Conservation (phyloP, 768 basidiomycete species). For the Mycena chlorophos region DNA sequence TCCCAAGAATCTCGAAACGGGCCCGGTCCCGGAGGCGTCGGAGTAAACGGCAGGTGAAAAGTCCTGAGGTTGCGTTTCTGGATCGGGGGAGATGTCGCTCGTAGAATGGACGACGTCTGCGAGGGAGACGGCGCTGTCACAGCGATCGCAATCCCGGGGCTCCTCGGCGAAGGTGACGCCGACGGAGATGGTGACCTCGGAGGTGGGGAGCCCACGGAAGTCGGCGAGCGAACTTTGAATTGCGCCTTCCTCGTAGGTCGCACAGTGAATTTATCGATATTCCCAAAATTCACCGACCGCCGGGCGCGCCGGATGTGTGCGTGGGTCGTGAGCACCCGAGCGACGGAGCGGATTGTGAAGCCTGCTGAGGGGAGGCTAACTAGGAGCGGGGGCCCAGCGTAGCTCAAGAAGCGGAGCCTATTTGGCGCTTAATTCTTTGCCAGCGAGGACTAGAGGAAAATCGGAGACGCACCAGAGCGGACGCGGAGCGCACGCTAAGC, state of each 20-base stretch:
- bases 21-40: slow-evolving; percentile 2
- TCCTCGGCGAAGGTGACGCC: no score
- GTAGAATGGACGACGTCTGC: neutral
- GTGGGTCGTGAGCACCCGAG: slow-evolving; percentile 13
- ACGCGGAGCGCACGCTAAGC: slow-evolving; percentile 6
- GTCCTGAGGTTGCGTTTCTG: slow-evolving; percentile 1
- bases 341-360: slow-evolving; percentile 3
- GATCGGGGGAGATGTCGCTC: slow-evolving; percentile 2
- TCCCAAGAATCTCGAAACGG: neutral
- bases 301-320: slow-evolving; percentile 19
- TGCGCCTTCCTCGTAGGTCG: neutral
- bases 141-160: no score
- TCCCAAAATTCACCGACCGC: slow-evolving; percentile 11
- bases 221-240: slow-evolving; percentile 1
- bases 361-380: slow-evolving; percentile 15
- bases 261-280: slow-evolving; percentile 11
- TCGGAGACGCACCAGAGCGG: slow-evolving; percentile 10
- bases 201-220: slow-evolving; percentile 1
- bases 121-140: slow-evolving; percentile 10
- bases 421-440: no score
- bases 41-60: slow-evolving; percentile 15
- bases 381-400: slow-evolving; percentile 14
- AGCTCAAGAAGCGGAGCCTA: slow-evolving; percentile 15
- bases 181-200: no score
- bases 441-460: neutral